These are phyloP conservation scores for Craterostigma plantagineum DNA, from an alignment of 257 asterid species.

Conservation along the genomic window DNA sequence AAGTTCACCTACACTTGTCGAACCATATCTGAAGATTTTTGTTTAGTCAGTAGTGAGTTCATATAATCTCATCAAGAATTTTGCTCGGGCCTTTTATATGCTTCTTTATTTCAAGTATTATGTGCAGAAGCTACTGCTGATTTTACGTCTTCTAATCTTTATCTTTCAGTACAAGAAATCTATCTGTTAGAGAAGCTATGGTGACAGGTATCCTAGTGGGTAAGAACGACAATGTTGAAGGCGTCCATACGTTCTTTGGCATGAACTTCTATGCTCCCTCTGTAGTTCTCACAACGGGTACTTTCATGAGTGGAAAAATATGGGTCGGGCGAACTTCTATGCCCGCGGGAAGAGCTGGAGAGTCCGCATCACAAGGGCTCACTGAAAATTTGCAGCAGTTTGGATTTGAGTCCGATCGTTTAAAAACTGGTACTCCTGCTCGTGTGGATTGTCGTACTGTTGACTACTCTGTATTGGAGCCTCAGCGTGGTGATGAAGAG, in stretches of 20 bases:
- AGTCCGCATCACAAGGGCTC: conserved; percentile 85
- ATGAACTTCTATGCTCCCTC: conserved; percentile 86
- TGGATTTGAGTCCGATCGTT: conserved; percentile 79
- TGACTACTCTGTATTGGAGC: conserved; percentile 70
- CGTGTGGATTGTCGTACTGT: conserved; percentile 87
- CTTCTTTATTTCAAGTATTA: too few species aligned
- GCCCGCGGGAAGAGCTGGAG: conserved; percentile 99
- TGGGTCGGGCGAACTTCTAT: conserved; percentile 95
- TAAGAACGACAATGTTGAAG: conserved; percentile 76
- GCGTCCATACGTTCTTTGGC: conserved; percentile 86
- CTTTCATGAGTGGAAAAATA: conserved; percentile 94
- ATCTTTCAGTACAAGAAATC: conserved; percentile 57
- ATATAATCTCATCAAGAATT: too few species aligned
- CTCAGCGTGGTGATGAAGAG: conserved; percentile 97
- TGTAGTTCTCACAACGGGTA: conserved; percentile 89
- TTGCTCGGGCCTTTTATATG: too few species aligned
- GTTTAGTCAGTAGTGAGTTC: too few species aligned
- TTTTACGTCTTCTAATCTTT: not conserved
- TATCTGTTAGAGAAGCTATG: conserved; percentile 92
- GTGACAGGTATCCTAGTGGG: conserved; percentile 82
- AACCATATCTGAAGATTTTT: too few species aligned
- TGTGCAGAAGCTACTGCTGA: too few species aligned
- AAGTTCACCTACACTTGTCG: conserved; percentile 15
- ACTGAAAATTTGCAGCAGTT: conserved; percentile 73
- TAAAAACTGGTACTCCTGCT: conserved; percentile 98